Conservation (phyloP, 805 yeast species). For the Cyberlindnera mrakii region DNA sequence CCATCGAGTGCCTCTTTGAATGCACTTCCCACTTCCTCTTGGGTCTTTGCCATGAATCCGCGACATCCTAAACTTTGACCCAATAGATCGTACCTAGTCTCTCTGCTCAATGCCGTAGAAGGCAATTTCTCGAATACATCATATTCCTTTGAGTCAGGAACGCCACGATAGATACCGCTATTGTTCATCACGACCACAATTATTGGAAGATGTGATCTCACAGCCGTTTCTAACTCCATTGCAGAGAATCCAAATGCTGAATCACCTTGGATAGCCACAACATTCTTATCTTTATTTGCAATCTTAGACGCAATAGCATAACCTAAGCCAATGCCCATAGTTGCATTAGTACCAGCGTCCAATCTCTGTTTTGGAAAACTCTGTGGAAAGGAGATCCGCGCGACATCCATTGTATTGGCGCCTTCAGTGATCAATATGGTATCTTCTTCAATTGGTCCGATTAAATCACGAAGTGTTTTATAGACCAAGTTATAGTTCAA, state of each 20-base stretch:
- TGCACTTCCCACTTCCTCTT: conserved; percentile 30
- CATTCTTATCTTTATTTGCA: conserved; percentile 36
- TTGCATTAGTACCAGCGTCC: conserved; percentile 74
- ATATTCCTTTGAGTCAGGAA: conserved; percentile 29
- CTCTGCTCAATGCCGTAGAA: conserved; percentile 52
- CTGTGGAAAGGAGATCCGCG: conserved; percentile 55
- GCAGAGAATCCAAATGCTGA: conserved; percentile 76
- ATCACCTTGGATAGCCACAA: conserved; percentile 65
- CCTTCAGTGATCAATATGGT: conserved; percentile 56
- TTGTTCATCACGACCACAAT: conserved; percentile 65
- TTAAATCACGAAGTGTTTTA: conserved; percentile 36
- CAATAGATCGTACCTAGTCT: conserved; percentile 51
- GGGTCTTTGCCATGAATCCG: conserved; percentile 42
- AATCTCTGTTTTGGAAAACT: conserved; percentile 45
- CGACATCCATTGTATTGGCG: conserved; percentile 74
- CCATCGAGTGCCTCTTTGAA: conserved; percentile 33
- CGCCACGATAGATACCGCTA: conserved; percentile 68
- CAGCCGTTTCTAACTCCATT: conserved; percentile 67
- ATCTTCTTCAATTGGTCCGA: conserved; percentile 26
- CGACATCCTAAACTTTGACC: conserved; percentile 51
- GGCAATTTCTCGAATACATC: conserved; percentile 32
- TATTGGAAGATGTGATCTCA: conserved; percentile 46
- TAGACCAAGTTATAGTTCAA: conserved; percentile 52
- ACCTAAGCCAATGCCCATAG: conserved; percentile 73
- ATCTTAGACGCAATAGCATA: conserved; percentile 60